Evolutionary conservation across 2,329 filamentous ascomycete species (phyloP), one percentile per base, ranked within the genome.

Genomic region (Arachnomyces sp.): DNA sequence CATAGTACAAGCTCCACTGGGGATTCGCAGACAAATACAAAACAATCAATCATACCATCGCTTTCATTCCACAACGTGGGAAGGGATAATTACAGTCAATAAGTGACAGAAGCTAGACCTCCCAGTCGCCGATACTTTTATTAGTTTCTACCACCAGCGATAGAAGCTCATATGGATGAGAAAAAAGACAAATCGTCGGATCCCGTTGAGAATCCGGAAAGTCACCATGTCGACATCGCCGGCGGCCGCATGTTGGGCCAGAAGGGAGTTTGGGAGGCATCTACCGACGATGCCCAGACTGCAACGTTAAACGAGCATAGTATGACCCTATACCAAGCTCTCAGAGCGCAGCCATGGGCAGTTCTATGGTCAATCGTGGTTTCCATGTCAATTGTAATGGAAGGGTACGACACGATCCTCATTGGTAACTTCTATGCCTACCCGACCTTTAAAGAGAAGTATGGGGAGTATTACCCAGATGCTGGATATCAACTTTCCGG

Each of bases 341-440:
- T 33, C 16, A 14, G 31, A 14, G 16, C 13, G 13, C 16, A 17
- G 31, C 31, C 13, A 14, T 33, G 31, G 29, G 48, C 48, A 17
- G 38, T 51, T 25, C 36, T 44, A 3, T 63, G 53, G 51, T 55
- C 53, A n/a, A 34, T 62, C 7, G 36, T 58, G 18, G 62, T 68
- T 43, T 67, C 63, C 11, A 63, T 59, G 4, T 61, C 65, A 7
- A 58, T 71, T 42, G 60, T 71, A 48, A 71, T 71, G 68, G 68
- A 71, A 41, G 68, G 68, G 2, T 52, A 50, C 25, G 47, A 50
- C 36, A 48, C 45, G 14, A 42, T 46, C 16, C 41, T 52, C 28
- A 42, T 52, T n/a, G 46, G 46, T 13, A 49, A 46, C n/a, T 46
- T 51, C 33, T 49, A 40, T 40, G 34, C 33, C 17, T 38, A 37